Base-by-base conservation (phyloP, 2,329 filamentous ascomycete genomes). In the Exophiala spinifera region DNA sequence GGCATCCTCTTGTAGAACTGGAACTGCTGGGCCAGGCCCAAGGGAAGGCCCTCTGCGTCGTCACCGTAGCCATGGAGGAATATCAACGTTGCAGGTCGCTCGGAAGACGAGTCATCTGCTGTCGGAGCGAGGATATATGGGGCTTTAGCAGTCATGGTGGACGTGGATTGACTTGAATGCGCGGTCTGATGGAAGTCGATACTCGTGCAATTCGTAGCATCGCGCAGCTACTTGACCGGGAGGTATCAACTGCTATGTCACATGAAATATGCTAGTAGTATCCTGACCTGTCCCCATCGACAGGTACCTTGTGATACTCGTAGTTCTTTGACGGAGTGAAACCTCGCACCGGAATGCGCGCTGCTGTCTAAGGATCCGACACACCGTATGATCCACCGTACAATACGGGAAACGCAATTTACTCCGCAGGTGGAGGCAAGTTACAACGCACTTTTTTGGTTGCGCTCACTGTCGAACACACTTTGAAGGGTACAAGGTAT, bases 1-100 rank as follows among this genome's bases (percentile, higher is more conserved):
- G 75, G 70, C 4, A 80, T 69, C 64, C 79, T 80, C 55, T 67
- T 65, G 42, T 74, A 74, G 36, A 71, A 62, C 55, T 78, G 76
- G 60, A 79, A 79, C 59, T 78, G 76, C 23, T 72, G 68, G 14
- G 73, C 72, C 7, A 78, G 67, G 46, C 72, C 54, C 74, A 75
- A 67, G 56, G 72, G 69, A 28, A 75, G 64, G 3, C 74, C 75
- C 45, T 72, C 67, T 14, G 74, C 75, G 49, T 73, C 73, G 54
- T 79, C 76, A 14, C 75, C 74, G 5, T 77, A 64, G 13, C 75
- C 75, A 58, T 77, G 75, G 4, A 77, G 64, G 48, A 63, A 63
- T 43, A 63, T 61, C 34, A 63, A 51, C 4, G 61, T 62, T 1
- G 60, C 60, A 21, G 61, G 51, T 13, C 60, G 60, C 31, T 55